phyloP scores from a whole-genome alignment of 2,329 filamentous ascomycete species.

The Aspergillus aculeatus region DNA sequence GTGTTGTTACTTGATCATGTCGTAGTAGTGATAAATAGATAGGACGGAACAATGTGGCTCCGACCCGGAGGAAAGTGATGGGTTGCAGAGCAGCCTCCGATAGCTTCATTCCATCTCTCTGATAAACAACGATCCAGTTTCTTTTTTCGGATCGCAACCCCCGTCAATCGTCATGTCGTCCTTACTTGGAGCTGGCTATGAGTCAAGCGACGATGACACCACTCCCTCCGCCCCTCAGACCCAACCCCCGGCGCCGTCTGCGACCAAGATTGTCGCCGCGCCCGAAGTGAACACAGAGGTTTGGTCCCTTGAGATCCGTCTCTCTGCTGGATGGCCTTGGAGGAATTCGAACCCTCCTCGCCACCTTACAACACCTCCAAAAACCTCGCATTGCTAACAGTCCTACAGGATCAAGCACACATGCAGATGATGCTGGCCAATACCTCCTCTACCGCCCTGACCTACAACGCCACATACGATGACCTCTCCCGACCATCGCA shows the following conservation, averaged over 20 bases:
- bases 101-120: neutral
- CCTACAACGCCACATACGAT: slow-evolving; percentile 64
- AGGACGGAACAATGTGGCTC: neutral
- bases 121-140: neutral
- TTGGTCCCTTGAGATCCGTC: slow-evolving; percentile 42
- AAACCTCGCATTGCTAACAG: slow-evolving; percentile 36
- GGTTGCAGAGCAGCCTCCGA: neutral
- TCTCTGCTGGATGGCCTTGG: neutral
- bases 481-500: slow-evolving; percentile 65
- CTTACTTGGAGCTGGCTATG: slow-evolving; percentile 46
- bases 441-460: slow-evolving; percentile 50
- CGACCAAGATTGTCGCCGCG: slow-evolving; percentile 47
- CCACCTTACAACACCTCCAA: too few species aligned
- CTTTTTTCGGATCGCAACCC: neutral
- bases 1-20: too few species aligned
- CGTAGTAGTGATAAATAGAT: neutral
- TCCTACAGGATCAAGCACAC: slow-evolving; percentile 48
- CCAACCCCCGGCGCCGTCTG: slow-evolving; percentile 28
- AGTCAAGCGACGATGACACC: slow-evolving; percentile 51
- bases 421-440: slow-evolving; percentile 54
- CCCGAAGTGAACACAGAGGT: slow-evolving; percentile 58
- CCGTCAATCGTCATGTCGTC: slow-evolving; percentile 36
- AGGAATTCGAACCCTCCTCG: too few species aligned
- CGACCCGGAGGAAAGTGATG: neutral
- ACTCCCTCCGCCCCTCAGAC: slow-evolving; percentile 17